These are phyloP conservation scores for Pythium graminicola DNA, from an alignment of 352 stramenopile species.

Conservation along the genomic window DNA sequence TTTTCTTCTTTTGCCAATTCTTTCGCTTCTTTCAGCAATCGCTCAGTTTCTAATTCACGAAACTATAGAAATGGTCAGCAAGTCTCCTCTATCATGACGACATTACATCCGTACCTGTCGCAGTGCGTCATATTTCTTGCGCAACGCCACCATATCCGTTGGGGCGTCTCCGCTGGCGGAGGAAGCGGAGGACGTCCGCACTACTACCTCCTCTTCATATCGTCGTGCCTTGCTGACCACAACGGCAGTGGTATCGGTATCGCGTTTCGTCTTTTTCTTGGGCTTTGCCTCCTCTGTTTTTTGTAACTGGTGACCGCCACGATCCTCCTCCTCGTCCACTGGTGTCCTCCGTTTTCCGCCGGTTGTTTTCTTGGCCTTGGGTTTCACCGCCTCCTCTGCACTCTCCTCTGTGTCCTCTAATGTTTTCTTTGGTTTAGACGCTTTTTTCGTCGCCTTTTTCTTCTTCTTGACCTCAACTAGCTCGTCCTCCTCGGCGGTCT, in stretches of 20 bases:
- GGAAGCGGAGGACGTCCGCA: conserved; percentile 1
- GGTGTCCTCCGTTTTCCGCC: conserved; percentile 1
- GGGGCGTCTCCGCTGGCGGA: neutral
- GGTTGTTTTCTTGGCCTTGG: conserved; percentile 7
- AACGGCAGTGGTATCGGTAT: neutral
- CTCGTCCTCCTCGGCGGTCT: conserved; percentile 9
- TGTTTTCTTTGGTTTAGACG: conserved; percentile 18
- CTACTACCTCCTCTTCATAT: conserved; percentile 10
- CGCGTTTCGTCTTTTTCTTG: conserved; percentile 6
- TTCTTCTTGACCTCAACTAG: conserved; percentile 9
- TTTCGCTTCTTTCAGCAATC: conserved; percentile 54
- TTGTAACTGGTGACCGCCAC: no score
- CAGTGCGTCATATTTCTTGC: conserved; percentile 44
- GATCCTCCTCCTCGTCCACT: conserved; percentile 5
- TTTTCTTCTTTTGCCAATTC: conserved; percentile 56
- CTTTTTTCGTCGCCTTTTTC: conserved; percentile 22
- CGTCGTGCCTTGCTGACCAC: conserved; percentile 10
- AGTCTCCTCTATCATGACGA: neutral
- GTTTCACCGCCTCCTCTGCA: conserved; percentile 9
- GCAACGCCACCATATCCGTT: conserved; percentile 9
- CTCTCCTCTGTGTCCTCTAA: conserved; percentile 15
- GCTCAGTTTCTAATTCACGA: conserved; percentile 55
- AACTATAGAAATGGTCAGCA: conserved; percentile 26
- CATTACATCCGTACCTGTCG: conserved; percentile 26
- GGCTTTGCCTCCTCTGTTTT: no score